A percentile compares a stretch with the other conserved stretches of the same genome.
Evolutionary conservation across 106 monocot species (phyloP).

Genomic region (Chionographis japonica): DNA sequence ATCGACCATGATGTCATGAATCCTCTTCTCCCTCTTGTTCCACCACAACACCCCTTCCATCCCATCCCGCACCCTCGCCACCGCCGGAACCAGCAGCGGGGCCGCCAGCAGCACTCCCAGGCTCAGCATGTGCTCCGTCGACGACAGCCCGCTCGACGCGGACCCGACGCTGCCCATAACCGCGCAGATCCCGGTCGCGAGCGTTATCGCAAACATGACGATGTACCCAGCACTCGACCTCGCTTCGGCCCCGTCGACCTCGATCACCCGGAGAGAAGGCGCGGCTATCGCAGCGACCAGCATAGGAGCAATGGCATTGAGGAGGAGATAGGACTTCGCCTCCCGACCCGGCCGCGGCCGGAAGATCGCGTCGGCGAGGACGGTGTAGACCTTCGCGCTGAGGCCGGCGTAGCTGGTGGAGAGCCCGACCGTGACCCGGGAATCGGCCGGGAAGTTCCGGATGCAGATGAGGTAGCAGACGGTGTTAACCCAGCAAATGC

Average conservation of each 20-base stretch:
- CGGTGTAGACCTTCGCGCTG: slow-evolving; percentile 63
- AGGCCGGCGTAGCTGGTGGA: slow-evolving; percentile 70
- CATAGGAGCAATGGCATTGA: slow-evolving; percentile 54
- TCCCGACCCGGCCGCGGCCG: background rate
- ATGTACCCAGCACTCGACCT: slow-evolving; percentile 22
- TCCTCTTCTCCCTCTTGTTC: slow-evolving; percentile 20
- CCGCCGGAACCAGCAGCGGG: slow-evolving; percentile 28
- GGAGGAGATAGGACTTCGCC: slow-evolving; percentile 55
- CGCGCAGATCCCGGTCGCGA: slow-evolving; percentile 46
- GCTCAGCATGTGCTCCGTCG: slow-evolving; percentile 31
- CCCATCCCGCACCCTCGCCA: slow-evolving; percentile 19
- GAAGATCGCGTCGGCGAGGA: slow-evolving; percentile 34
- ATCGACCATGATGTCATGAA: slow-evolving; percentile 23
- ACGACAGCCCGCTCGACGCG: slow-evolving; percentile 19
- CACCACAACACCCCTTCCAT: slow-evolving; percentile 11
- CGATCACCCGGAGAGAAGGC: slow-evolving; percentile 21
- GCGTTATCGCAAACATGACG: slow-evolving; percentile 38
- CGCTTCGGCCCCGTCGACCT: background rate
- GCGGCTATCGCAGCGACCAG: slow-evolving; percentile 24
- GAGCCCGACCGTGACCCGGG: slow-evolving; percentile 42
- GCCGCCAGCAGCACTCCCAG: slow-evolving; percentile 29
- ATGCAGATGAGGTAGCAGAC: slow-evolving; percentile 65
- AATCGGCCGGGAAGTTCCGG: slow-evolving; percentile 48
- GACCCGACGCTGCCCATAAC: slow-evolving; percentile 49
- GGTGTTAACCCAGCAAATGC: slow-evolving; percentile 90